These are phyloP conservation scores for Rhodotorula sp. DNA, from an alignment of 1,284 basidiomycete species.

Conservation along the genomic window DNA sequence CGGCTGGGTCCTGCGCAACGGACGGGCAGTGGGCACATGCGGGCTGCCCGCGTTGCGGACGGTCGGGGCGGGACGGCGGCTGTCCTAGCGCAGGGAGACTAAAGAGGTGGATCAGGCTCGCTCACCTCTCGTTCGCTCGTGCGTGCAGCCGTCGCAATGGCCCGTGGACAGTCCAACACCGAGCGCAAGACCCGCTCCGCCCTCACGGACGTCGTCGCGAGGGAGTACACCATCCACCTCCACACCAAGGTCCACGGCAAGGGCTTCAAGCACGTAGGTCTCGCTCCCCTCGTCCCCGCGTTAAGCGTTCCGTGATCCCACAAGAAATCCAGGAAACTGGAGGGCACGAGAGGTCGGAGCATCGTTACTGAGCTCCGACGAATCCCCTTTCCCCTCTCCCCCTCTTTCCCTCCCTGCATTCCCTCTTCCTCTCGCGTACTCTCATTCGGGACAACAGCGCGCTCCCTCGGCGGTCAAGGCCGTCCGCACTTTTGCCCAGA, in stretches of 20 bases:
- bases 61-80: too few relatives aligned
- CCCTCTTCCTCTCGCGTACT: neutral
- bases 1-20: too few relatives aligned
- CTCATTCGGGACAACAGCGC: slow-evolving; percentile 26
- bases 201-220: slow-evolving; percentile 91
- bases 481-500: slow-evolving; percentile 80
- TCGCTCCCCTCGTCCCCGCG: neutral
- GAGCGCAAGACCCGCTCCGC: slow-evolving; percentile 54
- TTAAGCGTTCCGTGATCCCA: slow-evolving; percentile 23
- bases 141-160: slow-evolving; percentile 35
- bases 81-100: too few relatives aligned
- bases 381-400: neutral
- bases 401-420: too few relatives aligned
- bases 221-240: slow-evolving; percentile 55
- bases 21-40: too few relatives aligned
- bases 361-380: slow-evolving; percentile 5
- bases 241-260: slow-evolving; percentile 43
- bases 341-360: slow-evolving; percentile 5
- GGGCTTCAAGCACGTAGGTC: slow-evolving; percentile 44
- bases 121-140: neutral
- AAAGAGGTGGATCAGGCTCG: neutral
- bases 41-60: too few relatives aligned
- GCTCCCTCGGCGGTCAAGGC: slow-evolving; percentile 92
- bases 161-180: slow-evolving; percentile 42
- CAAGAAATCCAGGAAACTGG: neutral